Evolutionary conservation across 2,329 filamentous ascomycete species (phyloP).

Genomic region (Lecanicillium sp.): DNA sequence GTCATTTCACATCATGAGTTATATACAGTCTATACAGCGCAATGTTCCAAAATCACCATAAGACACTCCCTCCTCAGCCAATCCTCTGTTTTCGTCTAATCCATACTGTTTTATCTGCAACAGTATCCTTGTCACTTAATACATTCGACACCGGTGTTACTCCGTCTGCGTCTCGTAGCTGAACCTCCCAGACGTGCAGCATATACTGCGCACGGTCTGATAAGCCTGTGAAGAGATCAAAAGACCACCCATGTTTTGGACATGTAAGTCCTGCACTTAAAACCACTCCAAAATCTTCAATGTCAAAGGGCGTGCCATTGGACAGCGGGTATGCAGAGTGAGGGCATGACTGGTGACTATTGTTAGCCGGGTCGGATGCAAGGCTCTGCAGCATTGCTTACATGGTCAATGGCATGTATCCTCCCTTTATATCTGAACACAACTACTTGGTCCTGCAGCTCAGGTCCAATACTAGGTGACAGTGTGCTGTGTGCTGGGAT

Average conservation of each 20-base stretch:
- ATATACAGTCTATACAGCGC: too few relatives aligned
- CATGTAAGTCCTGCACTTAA: conserved; percentile 57
- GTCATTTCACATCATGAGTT: too few relatives aligned
- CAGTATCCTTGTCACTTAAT: not conserved
- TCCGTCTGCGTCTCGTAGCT: conserved; percentile 33
- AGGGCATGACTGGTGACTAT: conserved; percentile 48
- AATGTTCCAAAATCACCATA: too few relatives aligned
- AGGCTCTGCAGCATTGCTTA: conserved; percentile 26
- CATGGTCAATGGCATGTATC: conserved; percentile 62
- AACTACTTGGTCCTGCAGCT: conserved; percentile 52
- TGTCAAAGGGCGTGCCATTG: conserved; percentile 56
- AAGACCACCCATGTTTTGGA: conserved; percentile 65
- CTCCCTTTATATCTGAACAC: conserved; percentile 57
- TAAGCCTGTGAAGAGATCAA: conserved; percentile 57
- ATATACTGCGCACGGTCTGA: conserved; percentile 55
- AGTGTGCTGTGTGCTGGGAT: conserved; percentile 24
- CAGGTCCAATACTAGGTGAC: conserved; percentile 19
- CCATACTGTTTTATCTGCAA: conserved; percentile 6
- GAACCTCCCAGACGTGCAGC: conserved; percentile 56
- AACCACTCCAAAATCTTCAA: conserved; percentile 62
- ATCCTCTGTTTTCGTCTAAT: conserved; percentile 8
- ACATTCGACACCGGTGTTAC: not conserved
- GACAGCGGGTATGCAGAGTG: conserved; percentile 61
- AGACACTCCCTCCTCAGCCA: too few relatives aligned
- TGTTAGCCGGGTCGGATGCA: conserved; percentile 1